phyloP scores from a whole-genome alignment of 176 grass and related monocot genomes.

The sorghum (Sorghum bicolor) region Sorghum_bicolor_NCBIv3 NC_012872.2:62314001-62314500 shows the following conservation, averaged over 20 bases:
- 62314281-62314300: not conserved
- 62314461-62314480: no score
- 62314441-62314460: no score
- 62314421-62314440: no score
- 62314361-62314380: no score
- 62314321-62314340: not conserved
- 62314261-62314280: not conserved
- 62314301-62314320: not conserved
- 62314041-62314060: constrained; percentile 6
- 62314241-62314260: not conserved
- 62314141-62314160: no score
- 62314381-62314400: no score
- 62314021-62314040: not conserved
- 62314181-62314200: not conserved
- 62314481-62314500: no score
- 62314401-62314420: no score
- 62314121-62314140: no score
- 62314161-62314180: no score
- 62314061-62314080: not conserved
- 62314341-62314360: constrained; percentile 3
- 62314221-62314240: not conserved
- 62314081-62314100: not conserved
- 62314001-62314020: not conserved
- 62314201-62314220: not conserved
- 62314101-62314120: not conserved